Evolutionary conservation across 495 filamentous ascomycete species (phyloP).

Genomic region (Pyrenopolyporus hunteri): DNA sequence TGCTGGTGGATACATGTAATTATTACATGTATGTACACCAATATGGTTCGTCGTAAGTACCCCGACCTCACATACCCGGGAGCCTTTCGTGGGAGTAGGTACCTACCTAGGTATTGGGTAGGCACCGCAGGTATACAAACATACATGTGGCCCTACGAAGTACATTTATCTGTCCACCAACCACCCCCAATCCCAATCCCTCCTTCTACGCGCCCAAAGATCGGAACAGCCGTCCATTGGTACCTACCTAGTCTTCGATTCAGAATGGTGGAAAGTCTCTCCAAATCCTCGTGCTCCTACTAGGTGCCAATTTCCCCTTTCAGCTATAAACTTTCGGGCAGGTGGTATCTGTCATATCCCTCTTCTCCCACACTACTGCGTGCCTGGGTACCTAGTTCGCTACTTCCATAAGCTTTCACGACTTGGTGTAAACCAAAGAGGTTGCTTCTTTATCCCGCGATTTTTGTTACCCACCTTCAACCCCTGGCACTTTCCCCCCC

Average conservation of each 20-base stretch:
- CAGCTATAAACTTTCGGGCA: conserved; percentile 33
- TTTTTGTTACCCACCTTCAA: neutral
- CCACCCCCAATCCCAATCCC: too few species aligned
- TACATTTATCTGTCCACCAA: too few species aligned
- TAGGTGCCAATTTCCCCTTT: conserved; percentile 36
- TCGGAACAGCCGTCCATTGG: conserved; percentile 34
- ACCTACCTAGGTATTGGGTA: neutral
- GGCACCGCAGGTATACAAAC: too few species aligned
- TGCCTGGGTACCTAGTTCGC: neutral
- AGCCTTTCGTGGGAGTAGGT: too few species aligned
- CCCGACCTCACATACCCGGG: too few species aligned
- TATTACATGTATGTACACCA: too few species aligned
- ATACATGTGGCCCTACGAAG: too few species aligned
- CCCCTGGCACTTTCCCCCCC: neutral
- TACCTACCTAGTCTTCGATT: conserved; percentile 7
- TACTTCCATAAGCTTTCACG: neutral
- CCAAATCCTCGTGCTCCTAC: conserved; percentile 20
- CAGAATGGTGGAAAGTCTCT: conserved; percentile 24
- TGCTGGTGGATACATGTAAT: neutral
- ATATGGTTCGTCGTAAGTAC: too few species aligned
- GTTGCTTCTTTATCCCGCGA: neutral
- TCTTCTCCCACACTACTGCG: neutral
- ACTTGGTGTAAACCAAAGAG: neutral
- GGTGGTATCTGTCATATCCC: conserved; percentile 34
- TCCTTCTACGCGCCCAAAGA: conserved; percentile 25